Evolutionary conservation across 2,329 filamentous ascomycete species (phyloP), one percentile per base, ranked within the genome.

Genomic region (Phialocephala subalpina): DNA sequence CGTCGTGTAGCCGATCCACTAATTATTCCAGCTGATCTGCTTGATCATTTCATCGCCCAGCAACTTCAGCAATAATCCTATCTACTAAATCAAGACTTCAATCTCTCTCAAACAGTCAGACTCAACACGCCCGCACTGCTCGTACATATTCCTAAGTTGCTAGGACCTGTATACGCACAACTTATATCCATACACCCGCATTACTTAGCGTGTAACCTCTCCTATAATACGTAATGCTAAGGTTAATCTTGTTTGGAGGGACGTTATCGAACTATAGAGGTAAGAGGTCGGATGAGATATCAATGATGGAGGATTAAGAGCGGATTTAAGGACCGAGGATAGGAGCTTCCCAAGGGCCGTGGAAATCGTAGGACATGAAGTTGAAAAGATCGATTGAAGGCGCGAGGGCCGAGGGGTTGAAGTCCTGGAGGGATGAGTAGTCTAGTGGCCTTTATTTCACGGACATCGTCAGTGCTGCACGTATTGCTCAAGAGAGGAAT

Each of bases 211-310:
- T 84, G 55, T 80, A 84, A 1, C 80, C 78, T 5, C 83, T 75
- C 0, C 82, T 83, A 60, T 86, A 86, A 57, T 77, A 79, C 0
- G 82, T 81, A 0, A 84, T 62, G 0, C 83, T 83, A 2, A 86
- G 70, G 63, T 82, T 82, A 42, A 85, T 71, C 67, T 84, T 82
- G 2, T 58, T 53, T 0, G 80, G 77, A 49, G 79, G 66, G 0
- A 85, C 60, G 1, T 75, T 75, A 38, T 77, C 79, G 60, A 77
- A 80, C 80, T 80, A 84, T 0, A 85, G 64, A 0, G 80, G 79
- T 0, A 77, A 45, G 0, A 79, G 74, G 2, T 76, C 72, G 3
- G 75, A 75, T 1, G 68, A 62, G n/a, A 84, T 82, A 47, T 84
- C 82, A 0, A 72, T 70, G 1, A 84, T 76, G 52, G 83, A 76